phyloP scores from a whole-genome alignment of 495 filamentous ascomycete species.

The Hamigera avellanea region DNA sequence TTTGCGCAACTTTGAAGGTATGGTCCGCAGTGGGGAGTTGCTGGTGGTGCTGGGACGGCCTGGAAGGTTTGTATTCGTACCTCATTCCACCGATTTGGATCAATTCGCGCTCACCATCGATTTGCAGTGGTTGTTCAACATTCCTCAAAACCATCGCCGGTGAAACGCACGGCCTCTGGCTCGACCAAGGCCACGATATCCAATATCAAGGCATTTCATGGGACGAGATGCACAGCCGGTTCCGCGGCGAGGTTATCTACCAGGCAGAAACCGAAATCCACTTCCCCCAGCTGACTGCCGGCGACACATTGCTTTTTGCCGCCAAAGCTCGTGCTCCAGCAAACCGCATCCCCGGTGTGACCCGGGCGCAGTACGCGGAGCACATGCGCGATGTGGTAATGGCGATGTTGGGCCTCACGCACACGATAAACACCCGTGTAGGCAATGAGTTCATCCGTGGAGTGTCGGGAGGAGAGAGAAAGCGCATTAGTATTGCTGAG shows the following conservation, averaged over 20 bases:
- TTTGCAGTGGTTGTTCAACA: slow-evolving; percentile 56
- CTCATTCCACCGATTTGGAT: background rate
- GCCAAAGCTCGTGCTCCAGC: slow-evolving; percentile 53
- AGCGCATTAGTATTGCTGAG: slow-evolving; percentile 75
- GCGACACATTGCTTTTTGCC: slow-evolving; percentile 71
- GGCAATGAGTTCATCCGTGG: slow-evolving; percentile 74
- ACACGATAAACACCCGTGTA: slow-evolving; percentile 65
- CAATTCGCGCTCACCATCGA: background rate
- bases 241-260: slow-evolving; percentile 73
- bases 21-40: slow-evolving; percentile 73
- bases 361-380: slow-evolving; percentile 43
- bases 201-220: slow-evolving; percentile 58
- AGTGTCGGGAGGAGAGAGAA: slow-evolving; percentile 72
- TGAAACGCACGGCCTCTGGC: slow-evolving; percentile 60
- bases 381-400: slow-evolving; percentile 68
- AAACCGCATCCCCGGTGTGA: slow-evolving; percentile 48
- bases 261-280: slow-evolving; percentile 72
- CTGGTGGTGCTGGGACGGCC: slow-evolving; percentile 67
- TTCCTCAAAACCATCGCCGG: slow-evolving; percentile 72
- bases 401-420: slow-evolving; percentile 65
- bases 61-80: slow-evolving; percentile 33
- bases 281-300: slow-evolving; percentile 72
- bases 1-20: slow-evolving; percentile 63
- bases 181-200: slow-evolving; percentile 52
- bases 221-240: slow-evolving; percentile 48